Percentiles rank a stretch among this genome's conserved stretches.
These are phyloP conservation scores for Vitis hybrid DNA, from an alignment of 177 flowering plant species.

Conservation along the genomic window DNA sequence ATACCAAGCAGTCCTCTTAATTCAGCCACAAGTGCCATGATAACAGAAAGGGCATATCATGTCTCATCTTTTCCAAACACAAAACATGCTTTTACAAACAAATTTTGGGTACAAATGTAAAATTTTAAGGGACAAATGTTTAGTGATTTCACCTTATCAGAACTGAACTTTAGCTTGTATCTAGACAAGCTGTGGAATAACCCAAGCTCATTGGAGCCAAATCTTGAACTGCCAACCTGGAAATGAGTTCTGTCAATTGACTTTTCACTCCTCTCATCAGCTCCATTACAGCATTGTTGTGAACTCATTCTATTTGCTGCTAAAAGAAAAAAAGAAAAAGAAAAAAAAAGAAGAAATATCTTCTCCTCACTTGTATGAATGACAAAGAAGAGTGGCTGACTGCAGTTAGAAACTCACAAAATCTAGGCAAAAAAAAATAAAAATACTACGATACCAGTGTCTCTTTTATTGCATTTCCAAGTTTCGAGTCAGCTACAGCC, in stretches of 20 bases:
- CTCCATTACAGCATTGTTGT: conserved; percentile 78
- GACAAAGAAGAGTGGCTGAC: too few relatives aligned
- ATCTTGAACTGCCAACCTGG: conserved; percentile 86
- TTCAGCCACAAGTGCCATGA: too few relatives aligned
- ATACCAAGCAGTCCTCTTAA: too few relatives aligned
- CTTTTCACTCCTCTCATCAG: conserved; percentile 88
- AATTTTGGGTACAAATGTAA: too few relatives aligned
- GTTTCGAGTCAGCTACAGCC: conserved; percentile 90
- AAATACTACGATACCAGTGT: conserved; percentile 48
- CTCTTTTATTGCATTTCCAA: conserved; percentile 89
- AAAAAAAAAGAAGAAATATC: neutral
- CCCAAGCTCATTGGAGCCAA: conserved; percentile 97
- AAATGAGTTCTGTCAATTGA: conserved; percentile 83
- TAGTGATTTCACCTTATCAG: conserved; percentile 71
- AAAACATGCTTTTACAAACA: too few relatives aligned
- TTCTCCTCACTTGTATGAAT: too few relatives aligned
- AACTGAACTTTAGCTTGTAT: conserved; percentile 91
- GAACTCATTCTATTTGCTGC: conserved; percentile 79
- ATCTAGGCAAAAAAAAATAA: neutral
- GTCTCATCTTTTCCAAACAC: too few relatives aligned
- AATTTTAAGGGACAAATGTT: too few relatives aligned
- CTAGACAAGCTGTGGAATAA: conserved; percentile 86
- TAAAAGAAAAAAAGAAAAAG: neutral
- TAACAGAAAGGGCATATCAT: too few relatives aligned
- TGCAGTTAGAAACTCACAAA: too few relatives aligned